Evolutionary conservation across 805 yeast species (phyloP).

Genomic region (Huiozyma sinensis): DNA sequence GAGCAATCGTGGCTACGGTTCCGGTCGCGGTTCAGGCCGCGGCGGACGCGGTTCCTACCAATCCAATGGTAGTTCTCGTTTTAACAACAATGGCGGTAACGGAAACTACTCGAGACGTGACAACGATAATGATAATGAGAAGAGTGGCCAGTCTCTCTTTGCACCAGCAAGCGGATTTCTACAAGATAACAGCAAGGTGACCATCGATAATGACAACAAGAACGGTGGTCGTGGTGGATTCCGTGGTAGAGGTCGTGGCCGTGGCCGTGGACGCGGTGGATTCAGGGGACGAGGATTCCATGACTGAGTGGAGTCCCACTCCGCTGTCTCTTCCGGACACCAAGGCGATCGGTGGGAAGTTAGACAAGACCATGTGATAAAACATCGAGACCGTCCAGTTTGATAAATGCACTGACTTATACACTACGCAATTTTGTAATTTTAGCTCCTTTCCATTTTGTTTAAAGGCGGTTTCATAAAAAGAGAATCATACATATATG

Average conservation of each 20-base stretch:
- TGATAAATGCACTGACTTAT: no score
- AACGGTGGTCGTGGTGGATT: conserved; percentile 13
- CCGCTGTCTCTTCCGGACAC: no score
- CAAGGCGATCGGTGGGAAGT: no score
- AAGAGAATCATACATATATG: no score
- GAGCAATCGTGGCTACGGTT: conserved; percentile 4
- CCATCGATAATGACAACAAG: conserved; percentile 6
- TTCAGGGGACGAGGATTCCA: not conserved
- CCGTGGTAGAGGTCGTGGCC: conserved; percentile 5
- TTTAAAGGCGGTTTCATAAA: no score
- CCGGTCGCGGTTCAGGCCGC: conserved; percentile 3
- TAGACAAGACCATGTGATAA: no score
- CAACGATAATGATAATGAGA: conserved; percentile 3
- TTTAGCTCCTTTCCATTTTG: no score
- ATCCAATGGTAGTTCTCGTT: conserved; percentile 1
- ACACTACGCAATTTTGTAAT: no score
- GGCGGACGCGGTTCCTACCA: conserved; percentile 7
- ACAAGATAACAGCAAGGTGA: conserved; percentile 8
- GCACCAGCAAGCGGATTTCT: conserved; percentile 28
- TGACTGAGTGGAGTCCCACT: no score
- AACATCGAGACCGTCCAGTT: no score
- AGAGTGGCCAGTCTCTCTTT: conserved; percentile 18
- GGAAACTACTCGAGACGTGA: not conserved
- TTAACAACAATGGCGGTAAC: not conserved
- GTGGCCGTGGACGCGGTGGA: conserved; percentile 10